Percentiles rank a stretch among this genome's conserved stretches.
phyloP scores from a whole-genome alignment of 768 basidiomycete genomes.

The Panellus pusillus region DNA sequence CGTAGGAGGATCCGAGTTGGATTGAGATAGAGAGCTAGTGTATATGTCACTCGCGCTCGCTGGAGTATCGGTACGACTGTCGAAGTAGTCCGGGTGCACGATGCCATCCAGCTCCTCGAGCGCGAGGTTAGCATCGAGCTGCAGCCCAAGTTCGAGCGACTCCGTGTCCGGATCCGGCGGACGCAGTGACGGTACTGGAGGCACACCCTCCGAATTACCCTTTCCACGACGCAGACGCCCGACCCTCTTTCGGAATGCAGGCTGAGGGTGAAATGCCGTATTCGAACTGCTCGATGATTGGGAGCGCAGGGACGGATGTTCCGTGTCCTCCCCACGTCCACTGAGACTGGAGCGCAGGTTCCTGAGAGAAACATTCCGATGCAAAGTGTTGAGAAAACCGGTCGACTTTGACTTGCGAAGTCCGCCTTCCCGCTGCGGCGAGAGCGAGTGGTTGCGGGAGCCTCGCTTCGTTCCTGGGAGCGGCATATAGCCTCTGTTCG shows the following conservation, averaged over 20 bases:
- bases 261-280: conserved; percentile 21
- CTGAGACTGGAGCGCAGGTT: conserved; percentile 35
- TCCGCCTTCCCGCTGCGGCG: conserved; percentile 18
- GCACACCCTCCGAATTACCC: conserved; percentile 1
- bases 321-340: conserved; percentile 22
- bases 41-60: conserved; percentile 47
- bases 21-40: conserved; percentile 28
- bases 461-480: neutral
- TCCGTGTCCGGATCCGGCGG: conserved; percentile 26
- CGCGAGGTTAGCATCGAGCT: conserved; percentile 65
- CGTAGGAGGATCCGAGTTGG: conserved; percentile 38
- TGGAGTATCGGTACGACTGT: conserved; percentile 29
- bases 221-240: neutral
- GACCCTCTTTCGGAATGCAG: neutral
- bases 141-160: conserved; percentile 27
- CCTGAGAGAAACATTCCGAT: conserved; percentile 43
- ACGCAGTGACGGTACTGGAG: conserved; percentile 1
- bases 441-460: neutral
- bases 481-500: neutral
- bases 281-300: conserved; percentile 34
- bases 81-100: conserved; percentile 47
- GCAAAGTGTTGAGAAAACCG: conserved; percentile 37
- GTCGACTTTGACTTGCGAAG: conserved; percentile 52
- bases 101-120: conserved; percentile 73
- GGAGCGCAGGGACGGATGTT: conserved; percentile 40